These are phyloP conservation scores for Phoenix roebelenii DNA, from an alignment of 176 grass and related monocot species.

Conservation along the genomic window DNA sequence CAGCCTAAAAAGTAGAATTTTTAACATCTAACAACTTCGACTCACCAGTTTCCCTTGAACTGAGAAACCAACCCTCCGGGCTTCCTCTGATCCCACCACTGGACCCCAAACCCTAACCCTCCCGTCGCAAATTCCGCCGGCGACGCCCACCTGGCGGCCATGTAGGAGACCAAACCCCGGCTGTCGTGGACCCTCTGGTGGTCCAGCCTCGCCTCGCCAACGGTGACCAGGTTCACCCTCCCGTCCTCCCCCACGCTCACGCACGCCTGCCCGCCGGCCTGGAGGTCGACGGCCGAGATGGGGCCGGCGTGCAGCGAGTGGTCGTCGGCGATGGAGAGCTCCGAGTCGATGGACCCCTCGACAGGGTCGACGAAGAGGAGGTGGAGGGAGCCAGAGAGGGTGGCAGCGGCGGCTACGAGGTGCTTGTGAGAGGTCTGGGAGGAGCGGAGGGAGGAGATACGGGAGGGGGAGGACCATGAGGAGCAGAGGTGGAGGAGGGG, in stretches of 20 bases:
- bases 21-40: background rate
- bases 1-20: too few species aligned
- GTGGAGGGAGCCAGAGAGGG: slow-evolving; percentile 36
- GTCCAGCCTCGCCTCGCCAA: slow-evolving; percentile 34
- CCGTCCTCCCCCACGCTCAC: slow-evolving; percentile 58
- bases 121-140: slow-evolving; percentile 58
- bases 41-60: slow-evolving; percentile 51
- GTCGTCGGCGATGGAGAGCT: slow-evolving; percentile 28
- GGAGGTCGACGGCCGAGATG: slow-evolving; percentile 39
- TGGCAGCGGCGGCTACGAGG: slow-evolving; percentile 30
- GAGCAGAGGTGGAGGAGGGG: slow-evolving; percentile 17
- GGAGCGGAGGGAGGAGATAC: slow-evolving; percentile 48
- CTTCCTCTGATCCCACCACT: slow-evolving; percentile 75
- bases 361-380: slow-evolving; percentile 28
- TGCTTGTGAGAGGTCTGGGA: slow-evolving; percentile 26
- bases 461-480: slow-evolving; percentile 36
- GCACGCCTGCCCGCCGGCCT: slow-evolving; percentile 38
- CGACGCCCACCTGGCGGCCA: slow-evolving; percentile 43
- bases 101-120: slow-evolving; percentile 41
- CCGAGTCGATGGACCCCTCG: slow-evolving; percentile 31
- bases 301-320: slow-evolving; percentile 44
- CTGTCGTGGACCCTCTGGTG: slow-evolving; percentile 49
- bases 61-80: slow-evolving; percentile 39
- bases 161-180: slow-evolving; percentile 46
- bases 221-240: slow-evolving; percentile 36